Conservation (phyloP, 139 green algal species). For the Pleodorina starrii region DNA sequence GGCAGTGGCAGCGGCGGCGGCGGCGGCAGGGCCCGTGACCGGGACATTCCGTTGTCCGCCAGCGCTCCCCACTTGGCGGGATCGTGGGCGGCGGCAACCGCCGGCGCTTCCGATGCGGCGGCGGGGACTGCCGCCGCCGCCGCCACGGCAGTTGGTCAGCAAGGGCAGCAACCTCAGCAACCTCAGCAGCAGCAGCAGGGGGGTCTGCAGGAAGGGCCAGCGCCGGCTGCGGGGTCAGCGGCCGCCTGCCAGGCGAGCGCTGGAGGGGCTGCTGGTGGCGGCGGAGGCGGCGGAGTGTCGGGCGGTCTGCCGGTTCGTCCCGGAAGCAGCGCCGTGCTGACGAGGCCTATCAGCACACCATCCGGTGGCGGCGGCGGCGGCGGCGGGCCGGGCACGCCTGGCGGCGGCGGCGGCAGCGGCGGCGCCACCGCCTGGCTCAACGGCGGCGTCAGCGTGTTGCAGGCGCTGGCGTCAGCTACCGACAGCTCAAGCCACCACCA, state of each 20-base stretch:
- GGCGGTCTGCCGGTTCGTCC: neutral
- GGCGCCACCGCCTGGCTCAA: slow-evolving; percentile 17
- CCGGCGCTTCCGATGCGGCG: neutral
- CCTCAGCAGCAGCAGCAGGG: neutral
- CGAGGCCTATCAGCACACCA: neutral
- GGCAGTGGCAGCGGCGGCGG: neutral
- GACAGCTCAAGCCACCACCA: neutral
- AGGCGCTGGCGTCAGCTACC: slow-evolving; percentile 15
- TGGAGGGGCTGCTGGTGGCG: neutral
- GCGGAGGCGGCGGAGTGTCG: neutral
- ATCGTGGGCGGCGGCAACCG: neutral
- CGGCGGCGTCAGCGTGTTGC: slow-evolving; percentile 28
- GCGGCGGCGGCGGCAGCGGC: neutral
- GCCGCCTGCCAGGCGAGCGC: no score
- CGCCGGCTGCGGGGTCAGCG: no score
- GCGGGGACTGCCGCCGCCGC: neutral
- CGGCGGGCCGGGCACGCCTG: neutral
- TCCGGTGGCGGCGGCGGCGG: neutral
- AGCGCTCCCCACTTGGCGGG: neutral
- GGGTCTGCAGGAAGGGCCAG: neutral
- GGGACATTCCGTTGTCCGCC: neutral
- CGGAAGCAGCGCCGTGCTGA: neutral
- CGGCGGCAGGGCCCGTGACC: neutral
- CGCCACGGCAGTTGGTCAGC: neutral
- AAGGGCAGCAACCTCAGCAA: no score